Base-by-base conservation (phyloP, 2,329 filamentous ascomycete species). In the Stylonectria norvegica region DNA sequence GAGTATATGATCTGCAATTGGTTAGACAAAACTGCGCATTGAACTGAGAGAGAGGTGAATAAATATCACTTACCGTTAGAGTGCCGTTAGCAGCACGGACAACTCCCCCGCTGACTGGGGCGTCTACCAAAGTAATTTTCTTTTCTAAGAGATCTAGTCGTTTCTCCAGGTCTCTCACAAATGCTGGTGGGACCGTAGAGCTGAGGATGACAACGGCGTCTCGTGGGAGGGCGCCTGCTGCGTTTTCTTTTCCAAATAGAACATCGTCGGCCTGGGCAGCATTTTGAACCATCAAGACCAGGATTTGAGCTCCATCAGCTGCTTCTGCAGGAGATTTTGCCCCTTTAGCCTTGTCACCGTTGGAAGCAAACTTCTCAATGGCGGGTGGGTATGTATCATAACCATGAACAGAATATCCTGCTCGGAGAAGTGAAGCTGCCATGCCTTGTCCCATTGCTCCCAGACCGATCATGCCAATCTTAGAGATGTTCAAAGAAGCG, bases 381-480 rank as follows among this genome's bases (percentile, higher is more conserved):
- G 62, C 55, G 3, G 52, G 48, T 5, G 38, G 41, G 15, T 52
- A 59, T 10, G 64, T 46, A 41, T 68, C 64, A 40, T 60, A 68
- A 6, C 59, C 63, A 3, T 53, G 53, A 2, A 67, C 61, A 2
- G 47, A 22, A 28, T 60, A 65, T 3, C 61, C 59, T 3, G 59
- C 56, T 5, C 55, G 52, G 1, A 66, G 35, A 6, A 66, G 54
- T 2, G 63, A 63, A 1, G 55, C 40, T 1, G 64, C 64, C 58
- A 67, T 67, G 18, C 64, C 63, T 20, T 60, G 57, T 5, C 63
- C 64, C 64, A 67, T 67, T 1, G 64, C 64, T 0, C 64, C 64
- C 7, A 67, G 42, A 1, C 64, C 64, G 15, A 66, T 57, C 40
- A 67, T 58, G 10, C 58, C 63, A 18, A 66, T 44, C 18, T 57